Evolutionary conservation across 441 rosid species (phyloP).

Genomic region (Gossypium aridum): DNA sequence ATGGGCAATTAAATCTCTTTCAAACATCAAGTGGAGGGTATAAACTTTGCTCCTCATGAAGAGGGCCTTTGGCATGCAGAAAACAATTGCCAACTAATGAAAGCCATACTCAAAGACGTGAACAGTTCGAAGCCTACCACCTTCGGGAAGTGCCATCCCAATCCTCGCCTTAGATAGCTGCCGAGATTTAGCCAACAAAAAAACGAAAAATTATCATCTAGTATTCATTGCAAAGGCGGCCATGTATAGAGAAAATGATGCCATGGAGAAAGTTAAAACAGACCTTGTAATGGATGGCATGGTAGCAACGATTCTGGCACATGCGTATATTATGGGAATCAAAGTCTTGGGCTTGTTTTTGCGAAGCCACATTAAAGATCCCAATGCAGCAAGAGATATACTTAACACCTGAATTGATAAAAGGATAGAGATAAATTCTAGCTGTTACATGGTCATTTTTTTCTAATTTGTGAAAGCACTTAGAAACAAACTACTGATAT

Average conservation of each 20-base stretch:
- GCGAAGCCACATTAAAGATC: slow-evolving; percentile 93
- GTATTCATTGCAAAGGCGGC: too few relatives aligned
- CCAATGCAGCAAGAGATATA: slow-evolving; percentile 84
- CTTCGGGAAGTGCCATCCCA: slow-evolving; percentile 86
- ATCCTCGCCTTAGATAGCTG: slow-evolving; percentile 72
- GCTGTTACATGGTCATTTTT: too few relatives aligned
- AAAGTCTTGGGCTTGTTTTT: slow-evolving; percentile 84
- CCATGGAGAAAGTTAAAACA: neutral
- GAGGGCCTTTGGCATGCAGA: slow-evolving; percentile 79
- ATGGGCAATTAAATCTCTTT: neutral
- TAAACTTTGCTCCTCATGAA: slow-evolving; percentile 21
- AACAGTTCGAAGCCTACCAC: slow-evolving; percentile 79
- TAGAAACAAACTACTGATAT: neutral
- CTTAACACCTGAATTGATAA: slow-evolving; percentile 55
- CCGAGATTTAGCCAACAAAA: neutral
- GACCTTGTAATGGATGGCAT: slow-evolving; percentile 90
- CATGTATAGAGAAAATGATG: too few relatives aligned
- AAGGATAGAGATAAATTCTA: slow-evolving; percentile 1
- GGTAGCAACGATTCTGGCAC: slow-evolving; percentile 82
- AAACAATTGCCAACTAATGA: slow-evolving; percentile 84
- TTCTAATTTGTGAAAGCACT: neutral
- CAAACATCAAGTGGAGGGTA: neutral
- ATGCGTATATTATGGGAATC: slow-evolving; percentile 76
- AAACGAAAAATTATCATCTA: too few relatives aligned
- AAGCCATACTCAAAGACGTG: slow-evolving; percentile 74